These are phyloP conservation scores for Lecanoromycetidae sp. DNA, from an alignment of 2,329 filamentous ascomycete species.

Conservation along the genomic window DNA sequence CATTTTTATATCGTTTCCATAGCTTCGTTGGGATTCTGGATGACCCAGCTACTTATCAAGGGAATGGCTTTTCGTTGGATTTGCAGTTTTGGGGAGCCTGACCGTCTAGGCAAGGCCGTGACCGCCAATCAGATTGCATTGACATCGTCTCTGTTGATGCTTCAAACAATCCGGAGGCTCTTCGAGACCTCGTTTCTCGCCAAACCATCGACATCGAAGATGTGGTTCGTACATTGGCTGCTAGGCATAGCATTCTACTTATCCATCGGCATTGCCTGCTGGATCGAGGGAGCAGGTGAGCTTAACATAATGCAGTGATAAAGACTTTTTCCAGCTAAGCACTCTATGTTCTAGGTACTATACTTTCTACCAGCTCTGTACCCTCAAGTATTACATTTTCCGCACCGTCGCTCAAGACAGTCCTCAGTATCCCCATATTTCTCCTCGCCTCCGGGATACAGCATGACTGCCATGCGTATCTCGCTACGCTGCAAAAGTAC, in stretches of 20 bases:
- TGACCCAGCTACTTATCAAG: slow-evolving; percentile 44
- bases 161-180: slow-evolving; percentile 64
- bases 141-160: slow-evolving; percentile 58
- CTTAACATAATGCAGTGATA: too few species aligned
- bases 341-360: slow-evolving; percentile 24
- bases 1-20: slow-evolving; percentile 75
- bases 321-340: too few species aligned
- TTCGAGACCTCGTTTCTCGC: slow-evolving; percentile 59
- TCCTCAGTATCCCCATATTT: slow-evolving; percentile 51
- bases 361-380: slow-evolving; percentile 26
- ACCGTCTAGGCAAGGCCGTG: slow-evolving; percentile 35
- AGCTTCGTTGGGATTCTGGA: slow-evolving; percentile 62
- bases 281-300: slow-evolving; percentile 59
- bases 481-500: slow-evolving; percentile 66
- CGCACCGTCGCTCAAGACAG: slow-evolving; percentile 39
- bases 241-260: slow-evolving; percentile 70
- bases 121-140: slow-evolving; percentile 50
- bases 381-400: slow-evolving; percentile 28
- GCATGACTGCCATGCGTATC: slow-evolving; percentile 58
- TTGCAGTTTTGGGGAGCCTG: slow-evolving; percentile 16
- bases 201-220: slow-evolving; percentile 58
- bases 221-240: slow-evolving; percentile 78
- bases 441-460: slow-evolving; percentile 60
- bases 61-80: slow-evolving; percentile 40
- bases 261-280: slow-evolving; percentile 60